Base-by-base conservation (phyloP, 2,329 filamentous ascomycete genomes). In the Knufia petricola region DNA sequence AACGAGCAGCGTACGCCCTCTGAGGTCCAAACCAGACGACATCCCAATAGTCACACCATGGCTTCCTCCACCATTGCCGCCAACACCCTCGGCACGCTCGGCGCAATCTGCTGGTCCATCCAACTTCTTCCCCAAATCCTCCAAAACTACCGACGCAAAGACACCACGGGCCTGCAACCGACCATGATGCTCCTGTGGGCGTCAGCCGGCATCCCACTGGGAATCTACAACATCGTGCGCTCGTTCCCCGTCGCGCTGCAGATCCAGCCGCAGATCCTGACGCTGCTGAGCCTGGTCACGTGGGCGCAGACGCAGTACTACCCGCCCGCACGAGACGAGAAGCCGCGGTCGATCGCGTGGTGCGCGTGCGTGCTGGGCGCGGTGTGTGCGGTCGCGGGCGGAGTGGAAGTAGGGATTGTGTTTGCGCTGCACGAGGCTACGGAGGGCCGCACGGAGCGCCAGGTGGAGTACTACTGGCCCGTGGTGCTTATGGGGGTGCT, bases 111-210 rank as follows among this genome's bases (percentile, higher is more conserved):
- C 61, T 84, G 81, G 81, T 83, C 78, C 15, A 66, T 83, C n/a
- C 59, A 85, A 73, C 69, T 85, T 21, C 74, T 85, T 21, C 82
- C 82, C 0, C 82, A 86, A 60, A 84, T 85, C 42, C 62, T 81
- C 28, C 75, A 84, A 58, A 86, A 86, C 58, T 79, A 81, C 57
- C 73, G 76, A 3, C 70, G 81, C 1, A 80, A 84, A 60, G 72
- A 83, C 66, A 80, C 81, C 1, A 75, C 70, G 0, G 82, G 81
- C 0, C 69, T 85, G 0, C 81, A 84, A 43, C 73, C 77, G 0
- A 77, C 78, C 0, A 84, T 85, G 81, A 85, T 85, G 81, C 74
- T 85, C 61, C 69, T 84, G 1, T 85, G 82, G 74, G 78, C 79
- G 0, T 77, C 72, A 66, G 82, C 82, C 1, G 82, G 82, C 0